Base-by-base conservation (phyloP, 805 yeast genomes). In the Yamadazyma phyllophila region DNA sequence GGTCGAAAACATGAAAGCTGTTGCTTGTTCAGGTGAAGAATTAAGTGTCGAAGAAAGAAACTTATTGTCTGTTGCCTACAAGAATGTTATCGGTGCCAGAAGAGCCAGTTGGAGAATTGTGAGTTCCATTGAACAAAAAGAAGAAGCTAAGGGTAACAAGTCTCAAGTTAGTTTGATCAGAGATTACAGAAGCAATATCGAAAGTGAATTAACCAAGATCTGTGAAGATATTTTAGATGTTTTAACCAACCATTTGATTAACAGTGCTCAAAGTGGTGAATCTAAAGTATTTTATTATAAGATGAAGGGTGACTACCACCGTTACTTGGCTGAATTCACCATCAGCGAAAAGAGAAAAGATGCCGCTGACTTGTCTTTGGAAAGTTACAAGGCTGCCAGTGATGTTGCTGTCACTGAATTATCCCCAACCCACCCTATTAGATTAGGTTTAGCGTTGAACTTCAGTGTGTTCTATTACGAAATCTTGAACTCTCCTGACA, bases 41-140 rank as follows among this genome's bases (percentile, higher is more conserved):
- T 77, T 94, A 58, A 85, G 95, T 42, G 96, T 94, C 57, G 99
- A 94, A 76, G 99, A 94, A 77, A 91, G 99, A 73, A 94, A 94
- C 75, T 79, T 92, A 58, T 81, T 92, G 61, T 89, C 97, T 29
- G 98, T 94, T 60, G 99, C 99, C 51, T 92, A 92, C 80, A 92
- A 92, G 76, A 92, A 92, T 66, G 98, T 92, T 47, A 92, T 92
- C 71, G 99, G 99, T 66, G 96, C 98, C 48, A 90, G 98, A 65
- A 91, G 99, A 77, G 98, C 99, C 48, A 89, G 97, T 38, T 94
- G 98, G 98, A 87, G 99, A 82, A 90, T 94, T 65, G 97, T 94
- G 44, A 90, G 97, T 32, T 89, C 97, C 39, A 92, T 92, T 62
- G 99, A 92, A 74, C 97, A 92, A 75, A 91, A 90, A 76, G 98